These are phyloP conservation scores for Quercus tomentella DNA, from an alignment of 331 rosid species.

Conservation along the genomic window DNA sequence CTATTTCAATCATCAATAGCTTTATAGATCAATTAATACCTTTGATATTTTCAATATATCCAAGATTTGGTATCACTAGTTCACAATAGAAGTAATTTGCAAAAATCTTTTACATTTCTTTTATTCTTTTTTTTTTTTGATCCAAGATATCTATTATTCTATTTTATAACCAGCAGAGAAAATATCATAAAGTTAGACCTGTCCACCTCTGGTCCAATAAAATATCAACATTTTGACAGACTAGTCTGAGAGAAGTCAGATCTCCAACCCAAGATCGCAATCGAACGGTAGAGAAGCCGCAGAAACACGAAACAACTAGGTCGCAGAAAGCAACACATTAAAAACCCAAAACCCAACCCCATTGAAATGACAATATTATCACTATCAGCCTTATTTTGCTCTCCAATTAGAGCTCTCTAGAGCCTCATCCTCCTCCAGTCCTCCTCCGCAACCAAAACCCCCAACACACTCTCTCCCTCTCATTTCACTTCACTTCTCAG, in stretches of 20 bases:
- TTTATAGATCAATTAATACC: no score
- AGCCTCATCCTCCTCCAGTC: constrained; percentile 31
- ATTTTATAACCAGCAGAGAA: not conserved
- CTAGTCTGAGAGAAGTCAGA: not conserved
- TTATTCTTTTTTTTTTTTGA: not conserved
- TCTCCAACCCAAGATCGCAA: not conserved
- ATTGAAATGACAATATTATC: not conserved
- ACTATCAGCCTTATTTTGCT: not conserved
- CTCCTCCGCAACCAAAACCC: not conserved
- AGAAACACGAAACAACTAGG: not conserved
- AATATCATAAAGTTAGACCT: not conserved
- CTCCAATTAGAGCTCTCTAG: not conserved
- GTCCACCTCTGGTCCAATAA: not conserved
- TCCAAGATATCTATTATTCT: not conserved
- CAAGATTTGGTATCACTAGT: no score
- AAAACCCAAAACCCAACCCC: not conserved
- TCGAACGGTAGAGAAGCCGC: not conserved
- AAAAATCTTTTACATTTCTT: not conserved
- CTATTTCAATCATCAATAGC: no score
- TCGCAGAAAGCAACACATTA: not conserved
- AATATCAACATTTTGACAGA: not conserved
- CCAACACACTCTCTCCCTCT: not conserved
- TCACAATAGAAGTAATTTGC: not conserved
- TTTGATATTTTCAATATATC: no score
- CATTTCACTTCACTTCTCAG: not conserved